Evolutionary conservation across 2,329 filamentous ascomycete species (phyloP), one percentile per base, ranked within the genome.

Genomic region (Phialocephala sp.): DNA sequence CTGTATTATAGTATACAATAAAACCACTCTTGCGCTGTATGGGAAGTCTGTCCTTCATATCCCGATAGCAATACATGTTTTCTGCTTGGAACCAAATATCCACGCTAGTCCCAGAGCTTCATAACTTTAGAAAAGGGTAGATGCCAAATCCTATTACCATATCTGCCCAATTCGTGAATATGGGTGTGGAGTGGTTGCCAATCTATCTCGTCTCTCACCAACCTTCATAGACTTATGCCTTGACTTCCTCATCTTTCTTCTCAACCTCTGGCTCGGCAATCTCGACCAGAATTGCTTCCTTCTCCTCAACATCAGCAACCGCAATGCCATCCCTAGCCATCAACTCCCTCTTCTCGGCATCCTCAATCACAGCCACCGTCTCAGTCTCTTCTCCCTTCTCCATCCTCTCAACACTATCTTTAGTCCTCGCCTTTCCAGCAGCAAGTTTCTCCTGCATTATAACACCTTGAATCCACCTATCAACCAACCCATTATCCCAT

Each of bases 401-500:
- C 22, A 55, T 66, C 52, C 22, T 55, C 24, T 58, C 24, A 2
- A 18, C 64, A 6, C 43, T 41, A 12, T 27, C 56, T 32, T 43
- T 56, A 18, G 27, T 43, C 15, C 22, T 35, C 41, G 18, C 24
- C 5, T 41, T 43, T 43, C 24, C 39, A 12, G 20, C 36, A 39
- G 50, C 59, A 24, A 37, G 56, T 45, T 57, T 52, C 4, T 50
- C 47, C 24, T 61, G 36, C 59, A 24, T 32, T 2, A 65, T 43
- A 36, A 62, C 8, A 2, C 24, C 32, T n/a, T 67, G 57, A 35
- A 69, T 43, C 63, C 62, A 69, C 11, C 22, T 54, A 55, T 65
- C 60, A 8, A 69, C 15, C 35, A 59, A 35, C 0, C 62, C 67
- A 9, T 24, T 36, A 50, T 69, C 67, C 67, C 67, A 69, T 24